These are phyloP conservation scores for Rhynchosporium graminicola DNA, from an alignment of 2,329 filamentous ascomycete species.

Conservation along the genomic window DNA sequence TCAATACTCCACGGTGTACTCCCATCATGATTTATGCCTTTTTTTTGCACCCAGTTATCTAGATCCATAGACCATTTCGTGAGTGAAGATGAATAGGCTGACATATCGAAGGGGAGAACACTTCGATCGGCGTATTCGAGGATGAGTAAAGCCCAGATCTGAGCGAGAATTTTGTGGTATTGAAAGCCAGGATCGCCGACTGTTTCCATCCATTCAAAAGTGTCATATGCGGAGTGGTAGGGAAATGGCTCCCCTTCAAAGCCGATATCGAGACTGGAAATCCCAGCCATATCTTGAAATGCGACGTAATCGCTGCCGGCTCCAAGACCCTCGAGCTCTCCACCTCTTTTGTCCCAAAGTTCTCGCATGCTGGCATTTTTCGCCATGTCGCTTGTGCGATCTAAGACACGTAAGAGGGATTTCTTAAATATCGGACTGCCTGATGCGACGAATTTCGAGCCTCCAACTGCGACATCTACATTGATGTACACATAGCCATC, in stretches of 20 bases:
- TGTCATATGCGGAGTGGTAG: conserved; percentile 85
- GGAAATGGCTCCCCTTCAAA: conserved; percentile 70
- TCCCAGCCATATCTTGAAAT: conserved; percentile 90
- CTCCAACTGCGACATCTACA: conserved; percentile 79
- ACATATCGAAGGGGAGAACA: conserved; percentile 79
- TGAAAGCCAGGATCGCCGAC: conserved; percentile 80
- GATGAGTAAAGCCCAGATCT: conserved; percentile 79
- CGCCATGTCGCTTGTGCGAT: conserved; percentile 71
- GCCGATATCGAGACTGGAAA: conserved; percentile 80
- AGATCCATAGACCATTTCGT: conserved; percentile 66
- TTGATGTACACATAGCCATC: conserved; percentile 89
- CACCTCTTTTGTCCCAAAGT: conserved; percentile 70
- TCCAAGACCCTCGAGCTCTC: conserved; percentile 67
- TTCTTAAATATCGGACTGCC: conserved; percentile 80
- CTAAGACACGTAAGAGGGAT: conserved; percentile 70
- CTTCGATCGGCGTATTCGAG: conserved; percentile 82
- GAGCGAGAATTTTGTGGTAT: conserved; percentile 77
- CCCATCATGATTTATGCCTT: conserved; percentile 54
- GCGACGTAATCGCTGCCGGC: conserved; percentile 81
- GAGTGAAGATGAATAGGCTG: conserved; percentile 68
- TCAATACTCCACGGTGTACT: conserved; percentile 43
- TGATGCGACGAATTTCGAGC: conserved; percentile 71
- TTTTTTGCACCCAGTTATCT: conserved; percentile 61
- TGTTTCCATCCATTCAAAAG: conserved; percentile 78
- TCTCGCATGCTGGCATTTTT: conserved; percentile 71